Base-by-base conservation (phyloP, 2,329 filamentous ascomycete species). In the Penicillium sp. region DNA sequence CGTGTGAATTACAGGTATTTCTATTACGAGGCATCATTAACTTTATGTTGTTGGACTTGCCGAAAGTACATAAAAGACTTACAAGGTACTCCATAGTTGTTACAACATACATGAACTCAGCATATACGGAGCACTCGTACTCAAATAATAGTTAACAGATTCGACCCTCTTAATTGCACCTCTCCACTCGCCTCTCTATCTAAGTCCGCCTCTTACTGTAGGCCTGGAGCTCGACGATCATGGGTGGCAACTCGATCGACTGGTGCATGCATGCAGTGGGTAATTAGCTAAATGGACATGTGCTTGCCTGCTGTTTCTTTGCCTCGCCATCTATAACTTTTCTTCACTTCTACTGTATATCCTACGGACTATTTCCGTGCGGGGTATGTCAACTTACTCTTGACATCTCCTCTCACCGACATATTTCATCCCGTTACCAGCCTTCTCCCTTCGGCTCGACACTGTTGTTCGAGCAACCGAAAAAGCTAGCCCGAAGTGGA, bases 391-490 rank as follows among this genome's bases (percentile, higher is more conserved):
- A 18, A 34, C 3, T 31, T 23, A 39, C 21, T 7, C 19, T 23
- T 24, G 37, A 34, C 5, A 34, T n/a, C 34, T 11, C 21, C 21
- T 19, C 13, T 33, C 40, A 26, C 26, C 34, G 18, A 18, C 8
- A 18, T 42, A 21, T 21, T 28, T 18, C 16, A 9, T 39, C 14
- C 43, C 39, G 31, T 40, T 24, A 33, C 13, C 29, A 11, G 13
- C 29, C 13, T 10, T 5, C 11, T 19, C 37, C 19, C 3, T 40
- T n/a, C 14, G 19, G 19, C 5, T 16, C 19, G 14, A 47, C 14
- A 34, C 29, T 54, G 58, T 61, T 60, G 51, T 55, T 60, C 52
- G 40, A 63, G 57, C 51, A 59, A 57, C 52, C 48, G 28, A 28
- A n/a, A 33, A 37, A 29, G 18, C 51, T 53, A 47, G n/a, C 42